Base-by-base conservation (phyloP, 2,329 filamentous ascomycete species). In the Cordyceps farinosa region DNA sequence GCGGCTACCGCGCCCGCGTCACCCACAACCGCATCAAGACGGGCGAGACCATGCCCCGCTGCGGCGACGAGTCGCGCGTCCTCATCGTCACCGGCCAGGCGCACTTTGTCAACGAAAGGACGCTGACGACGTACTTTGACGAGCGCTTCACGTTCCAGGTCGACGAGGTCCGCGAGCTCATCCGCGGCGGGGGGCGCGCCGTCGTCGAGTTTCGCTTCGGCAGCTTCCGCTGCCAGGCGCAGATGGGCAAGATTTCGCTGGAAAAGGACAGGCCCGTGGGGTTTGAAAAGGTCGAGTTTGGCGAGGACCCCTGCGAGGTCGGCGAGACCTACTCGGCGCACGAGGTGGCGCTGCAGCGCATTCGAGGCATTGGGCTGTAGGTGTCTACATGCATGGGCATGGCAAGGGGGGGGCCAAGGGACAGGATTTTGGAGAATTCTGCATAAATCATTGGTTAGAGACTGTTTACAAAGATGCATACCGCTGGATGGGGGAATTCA, bases 201-300 rank as follows among this genome's bases (percentile, higher is more conserved):
- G 74, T 79, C 2, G 65, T 82, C 15, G 82, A 85, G 74, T 83
- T 79, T 66, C 76, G 78, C 11, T 86, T 86, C 66, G 82, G 81
- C 0, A 84, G 82, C 62, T 86, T 78, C 64, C 78, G 82, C 1
- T 83, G 80, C 71, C 84, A 86, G 75, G 76, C 82, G 0, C 78
- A 84, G 72, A 77, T 79, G 58, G 82, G 79, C 1, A 76, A 77
- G 69, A 76, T 76, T 70, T 70, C 76, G 0, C 67, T 79, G 32
- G 73, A 77, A 57, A 73, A 72, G 65, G 73, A 77, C 11, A 64
- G 67, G 1, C 76, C 75, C 0, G 54, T 40, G 1, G 74, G 75
- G 0, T 69, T 78, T 5, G 73, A 76, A 58, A 75, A 71, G 69
- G 76, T 75, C 1, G 75, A 77, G 66, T 78, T 73, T 67, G 75